Evolutionary conservation across 306 rosid genomes (phyloP).

Genomic region (Carpinus viminea): DNA sequence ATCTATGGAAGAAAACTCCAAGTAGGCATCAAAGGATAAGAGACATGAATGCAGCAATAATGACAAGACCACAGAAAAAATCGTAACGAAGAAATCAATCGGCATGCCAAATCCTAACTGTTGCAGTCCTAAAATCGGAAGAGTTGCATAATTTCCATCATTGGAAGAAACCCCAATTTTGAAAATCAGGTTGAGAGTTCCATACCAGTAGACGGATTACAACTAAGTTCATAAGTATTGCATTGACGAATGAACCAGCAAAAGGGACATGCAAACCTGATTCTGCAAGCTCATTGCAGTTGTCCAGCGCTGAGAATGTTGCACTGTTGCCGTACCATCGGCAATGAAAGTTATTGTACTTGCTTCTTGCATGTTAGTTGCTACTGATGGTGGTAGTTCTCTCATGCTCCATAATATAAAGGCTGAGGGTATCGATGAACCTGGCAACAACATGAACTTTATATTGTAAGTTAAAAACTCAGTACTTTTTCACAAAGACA

Average conservation of each 20-base stretch:
- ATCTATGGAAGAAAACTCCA: background rate
- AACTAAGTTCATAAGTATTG: background rate
- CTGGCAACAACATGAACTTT: conserved; percentile 45
- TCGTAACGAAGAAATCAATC: background rate
- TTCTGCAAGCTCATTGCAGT: conserved; percentile 58
- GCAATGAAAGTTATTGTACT: conserved; percentile 59
- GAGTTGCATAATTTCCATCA: too few species aligned
- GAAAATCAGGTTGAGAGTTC: background rate
- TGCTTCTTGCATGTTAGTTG: conserved; percentile 52
- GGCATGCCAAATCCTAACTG: background rate
- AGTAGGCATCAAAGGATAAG: background rate
- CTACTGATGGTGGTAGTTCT: conserved; percentile 65
- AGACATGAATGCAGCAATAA: background rate
- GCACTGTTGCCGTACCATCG: conserved; percentile 44
- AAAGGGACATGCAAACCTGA: conserved; percentile 46
- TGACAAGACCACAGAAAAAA: background rate
- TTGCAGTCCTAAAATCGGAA: too few species aligned
- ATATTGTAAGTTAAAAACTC: conserved; percentile 18
- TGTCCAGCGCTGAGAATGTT: conserved; percentile 72
- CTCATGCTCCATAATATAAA: conserved; percentile 80
- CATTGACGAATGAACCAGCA: background rate
- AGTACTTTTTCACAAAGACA: conserved; percentile 20
- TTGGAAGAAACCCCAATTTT: background rate
- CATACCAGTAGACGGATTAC: background rate
- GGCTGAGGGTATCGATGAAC: conserved; percentile 84